Evolutionary conservation across 495 filamentous ascomycete genomes (phyloP).

Genomic region (Trichoderma virens): DNA sequence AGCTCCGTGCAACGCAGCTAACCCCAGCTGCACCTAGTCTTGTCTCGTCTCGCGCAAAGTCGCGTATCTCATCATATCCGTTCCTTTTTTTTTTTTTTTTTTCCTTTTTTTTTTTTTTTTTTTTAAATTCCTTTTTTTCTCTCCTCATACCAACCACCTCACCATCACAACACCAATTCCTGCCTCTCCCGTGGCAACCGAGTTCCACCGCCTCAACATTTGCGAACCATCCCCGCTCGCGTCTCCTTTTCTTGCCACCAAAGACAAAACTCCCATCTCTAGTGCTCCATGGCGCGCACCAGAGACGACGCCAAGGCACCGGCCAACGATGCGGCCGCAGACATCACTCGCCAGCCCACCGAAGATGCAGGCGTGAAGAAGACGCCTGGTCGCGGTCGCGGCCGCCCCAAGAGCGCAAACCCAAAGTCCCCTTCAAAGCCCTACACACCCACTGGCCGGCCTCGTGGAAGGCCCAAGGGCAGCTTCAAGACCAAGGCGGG

Average conservation of each 20-base stretch:
- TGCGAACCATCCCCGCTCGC: background rate
- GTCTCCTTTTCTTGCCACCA: background rate
- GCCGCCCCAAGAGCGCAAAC: conserved; percentile 24
- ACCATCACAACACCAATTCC: background rate
- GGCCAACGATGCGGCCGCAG: background rate
- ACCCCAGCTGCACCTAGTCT: background rate
- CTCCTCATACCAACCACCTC: background rate
- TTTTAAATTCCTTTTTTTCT: background rate
- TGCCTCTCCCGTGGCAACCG: background rate
- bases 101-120: background rate
- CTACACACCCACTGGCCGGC: conserved; percentile 29
- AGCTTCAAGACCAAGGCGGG: conserved; percentile 29
- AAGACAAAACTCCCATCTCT: background rate
- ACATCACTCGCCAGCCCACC: conserved; percentile 10
- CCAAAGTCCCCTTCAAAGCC: conserved; percentile 25
- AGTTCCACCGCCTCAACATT: background rate
- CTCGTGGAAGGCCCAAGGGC: conserved; percentile 39
- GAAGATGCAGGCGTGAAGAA: conserved; percentile 18
- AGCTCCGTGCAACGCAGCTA: background rate
- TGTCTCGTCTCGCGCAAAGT: conserved; percentile 5
- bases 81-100: background rate
- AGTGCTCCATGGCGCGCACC: conserved; percentile 5
- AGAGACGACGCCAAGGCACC: background rate
- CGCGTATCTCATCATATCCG: background rate
- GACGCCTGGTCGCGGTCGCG: conserved; percentile 36